Conservation (phyloP, 164 flowering plant genomes). For the Stephania cephalantha region DNA sequence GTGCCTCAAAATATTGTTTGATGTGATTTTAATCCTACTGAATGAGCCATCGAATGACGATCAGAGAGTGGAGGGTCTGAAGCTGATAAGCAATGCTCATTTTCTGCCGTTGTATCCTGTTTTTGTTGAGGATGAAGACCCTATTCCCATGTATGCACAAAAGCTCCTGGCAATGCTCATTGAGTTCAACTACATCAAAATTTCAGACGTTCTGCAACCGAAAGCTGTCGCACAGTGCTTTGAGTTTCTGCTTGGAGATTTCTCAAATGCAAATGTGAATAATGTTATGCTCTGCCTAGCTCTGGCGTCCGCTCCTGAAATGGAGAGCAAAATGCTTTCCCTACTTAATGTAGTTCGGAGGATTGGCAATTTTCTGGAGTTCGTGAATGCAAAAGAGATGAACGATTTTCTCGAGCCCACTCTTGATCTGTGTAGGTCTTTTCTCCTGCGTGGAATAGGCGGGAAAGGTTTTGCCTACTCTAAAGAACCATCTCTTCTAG, state of each 20-base stretch:
- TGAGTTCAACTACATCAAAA: slow-evolving; percentile 64
- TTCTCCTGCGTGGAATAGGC: slow-evolving; percentile 58
- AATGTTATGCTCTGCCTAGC: slow-evolving; percentile 79
- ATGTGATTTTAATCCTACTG: slow-evolving; percentile 61
- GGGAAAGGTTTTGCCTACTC: slow-evolving; percentile 35
- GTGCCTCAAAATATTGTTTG: slow-evolving; percentile 84
- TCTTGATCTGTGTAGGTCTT: slow-evolving; percentile 66
- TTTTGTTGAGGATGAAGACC: slow-evolving; percentile 88
- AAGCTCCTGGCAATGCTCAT: slow-evolving; percentile 93
- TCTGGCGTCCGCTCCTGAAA: slow-evolving; percentile 80
- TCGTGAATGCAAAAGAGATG: slow-evolving; percentile 78
- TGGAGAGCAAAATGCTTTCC: slow-evolving; percentile 74
- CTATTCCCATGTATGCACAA: slow-evolving; percentile 92
- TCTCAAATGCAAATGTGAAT: slow-evolving; percentile 75
- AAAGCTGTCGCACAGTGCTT: slow-evolving; percentile 83
- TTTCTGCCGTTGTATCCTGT: slow-evolving; percentile 89
- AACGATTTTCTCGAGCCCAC: slow-evolving; percentile 94
- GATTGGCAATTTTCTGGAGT: slow-evolving; percentile 80
- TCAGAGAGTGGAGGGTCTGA: slow-evolving; percentile 45
- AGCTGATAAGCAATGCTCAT: slow-evolving; percentile 48
- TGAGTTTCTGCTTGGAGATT: slow-evolving; percentile 81
- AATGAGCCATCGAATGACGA: slow-evolving; percentile 48
- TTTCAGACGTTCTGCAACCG: slow-evolving; percentile 62
- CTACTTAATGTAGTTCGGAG: slow-evolving; percentile 75
- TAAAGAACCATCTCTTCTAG: slow-evolving; percentile 57